Evolutionary conservation across 1,139 yeast genomes (phyloP).

Genomic region (Yamadazyma siamensis): DNA sequence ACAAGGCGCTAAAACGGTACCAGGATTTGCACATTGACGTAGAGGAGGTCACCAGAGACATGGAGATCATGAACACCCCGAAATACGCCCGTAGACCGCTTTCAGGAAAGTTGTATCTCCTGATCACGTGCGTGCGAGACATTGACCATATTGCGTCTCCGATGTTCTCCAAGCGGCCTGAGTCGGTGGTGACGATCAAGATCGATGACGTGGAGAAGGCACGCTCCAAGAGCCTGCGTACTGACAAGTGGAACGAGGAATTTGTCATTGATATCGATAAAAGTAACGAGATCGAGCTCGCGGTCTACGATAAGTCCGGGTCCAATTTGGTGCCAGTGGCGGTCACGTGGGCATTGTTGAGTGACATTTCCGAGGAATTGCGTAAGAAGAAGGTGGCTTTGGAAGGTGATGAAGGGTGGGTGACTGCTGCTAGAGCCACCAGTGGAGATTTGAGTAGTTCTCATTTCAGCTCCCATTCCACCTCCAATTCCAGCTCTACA

Average conservation of each 20-base stretch:
- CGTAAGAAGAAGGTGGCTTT: conserved; percentile 85
- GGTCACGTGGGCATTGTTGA: conserved; percentile 80
- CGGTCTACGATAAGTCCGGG: conserved; percentile 78
- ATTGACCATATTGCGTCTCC: conserved; percentile 92
- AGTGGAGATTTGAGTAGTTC: conserved; percentile 10
- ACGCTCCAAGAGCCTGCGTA: conserved; percentile 69
- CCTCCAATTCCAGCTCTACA: neutral
- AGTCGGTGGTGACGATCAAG: conserved; percentile 71
- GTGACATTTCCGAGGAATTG: conserved; percentile 90
- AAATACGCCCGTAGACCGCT: conserved; percentile 78
- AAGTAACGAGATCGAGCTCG: conserved; percentile 86
- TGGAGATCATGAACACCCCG: conserved; percentile 61
- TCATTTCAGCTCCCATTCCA: neutral
- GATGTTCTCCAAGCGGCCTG: conserved; percentile 71
- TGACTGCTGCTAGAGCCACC: conserved; percentile 64
- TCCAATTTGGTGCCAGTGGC: conserved; percentile 81
- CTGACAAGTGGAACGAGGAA: conserved; percentile 82
- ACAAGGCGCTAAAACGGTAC: conserved; percentile 80
- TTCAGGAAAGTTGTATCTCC: conserved; percentile 72
- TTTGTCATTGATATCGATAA: conserved; percentile 79
- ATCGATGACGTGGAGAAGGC: conserved; percentile 85
- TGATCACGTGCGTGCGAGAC: conserved; percentile 74
- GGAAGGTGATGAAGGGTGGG: conserved; percentile 83
- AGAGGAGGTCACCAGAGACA: conserved; percentile 62
- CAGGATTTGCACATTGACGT: conserved; percentile 80